phyloP scores from a whole-genome alignment of 225 moss, liverwort and hornwort genomes.

The Anthoceros angustus region DNA sequence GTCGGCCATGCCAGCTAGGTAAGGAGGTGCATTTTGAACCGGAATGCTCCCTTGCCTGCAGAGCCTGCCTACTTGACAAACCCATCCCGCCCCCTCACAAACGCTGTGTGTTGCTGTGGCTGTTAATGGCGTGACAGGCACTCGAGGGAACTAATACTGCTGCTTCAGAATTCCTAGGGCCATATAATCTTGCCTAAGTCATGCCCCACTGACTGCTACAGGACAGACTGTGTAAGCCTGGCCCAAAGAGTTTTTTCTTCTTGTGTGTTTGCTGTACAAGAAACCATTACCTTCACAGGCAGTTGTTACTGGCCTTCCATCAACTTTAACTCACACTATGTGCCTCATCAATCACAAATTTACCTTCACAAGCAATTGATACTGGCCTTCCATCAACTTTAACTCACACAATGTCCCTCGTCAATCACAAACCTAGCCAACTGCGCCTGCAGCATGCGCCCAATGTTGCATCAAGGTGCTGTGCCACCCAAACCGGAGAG shows the following conservation, averaged over 20 bases:
- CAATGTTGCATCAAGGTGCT: neutral
- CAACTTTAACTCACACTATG: no score
- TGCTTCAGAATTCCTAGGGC: slow-evolving; percentile 22
- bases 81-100: slow-evolving; percentile 14
- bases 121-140: slow-evolving; percentile 33
- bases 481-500: neutral
- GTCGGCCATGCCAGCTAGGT: no score
- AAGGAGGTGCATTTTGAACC: no score
- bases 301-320: no score
- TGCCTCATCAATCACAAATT: no score
- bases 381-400: slow-evolving; percentile 14
- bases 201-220: slow-evolving; percentile 33
- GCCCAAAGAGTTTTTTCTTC: neutral
- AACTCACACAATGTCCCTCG: slow-evolving; percentile 41
- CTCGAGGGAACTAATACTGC: slow-evolving; percentile 16
- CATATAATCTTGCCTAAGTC: slow-evolving; percentile 37
- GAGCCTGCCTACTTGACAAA: no score
- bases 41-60: no score
- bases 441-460: slow-evolving; percentile 13
- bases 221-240: neutral
- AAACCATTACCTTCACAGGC: neutral
- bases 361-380: neutral
- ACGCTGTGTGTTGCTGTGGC: slow-evolving; percentile 32
- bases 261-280: neutral
- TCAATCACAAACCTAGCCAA: slow-evolving; percentile 31